phyloP scores from a whole-genome alignment of 176 grass and related monocot species.

The Ensete glaucum region DNA sequence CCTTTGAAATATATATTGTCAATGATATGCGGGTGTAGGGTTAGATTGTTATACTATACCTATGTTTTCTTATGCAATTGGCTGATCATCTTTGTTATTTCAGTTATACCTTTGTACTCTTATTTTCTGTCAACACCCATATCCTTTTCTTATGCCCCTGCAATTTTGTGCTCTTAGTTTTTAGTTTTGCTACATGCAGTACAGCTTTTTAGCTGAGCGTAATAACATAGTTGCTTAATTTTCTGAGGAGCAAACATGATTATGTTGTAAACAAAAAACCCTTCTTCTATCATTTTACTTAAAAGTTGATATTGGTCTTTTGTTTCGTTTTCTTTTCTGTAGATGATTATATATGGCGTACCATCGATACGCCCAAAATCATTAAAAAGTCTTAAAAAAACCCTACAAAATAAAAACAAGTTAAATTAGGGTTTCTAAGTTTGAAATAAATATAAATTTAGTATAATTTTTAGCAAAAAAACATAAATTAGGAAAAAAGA shows the following conservation, averaged over 20 bases:
- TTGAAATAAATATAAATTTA: no score
- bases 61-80: no score
- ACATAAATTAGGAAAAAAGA: no score
- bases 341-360: neutral
- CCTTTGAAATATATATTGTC: neutral
- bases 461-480: no score
- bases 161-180: neutral
- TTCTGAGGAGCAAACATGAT: neutral
- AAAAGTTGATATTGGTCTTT: no score
- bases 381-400: no score
- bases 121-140: neutral
- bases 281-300: neutral
- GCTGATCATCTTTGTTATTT: no score
- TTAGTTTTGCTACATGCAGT: neutral
- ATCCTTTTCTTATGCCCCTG: neutral
- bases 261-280: neutral
- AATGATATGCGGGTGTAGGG: no score
- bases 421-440: no score
- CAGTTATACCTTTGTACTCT: neutral
- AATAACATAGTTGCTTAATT: neutral
- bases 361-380: no score
- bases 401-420: no score
- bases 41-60: no score
- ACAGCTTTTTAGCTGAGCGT: neutral
- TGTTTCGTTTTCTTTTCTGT: neutral